phyloP scores from a whole-genome alignment of 1,284 basidiomycete genomes.

The Marasmius sp. region DNA sequence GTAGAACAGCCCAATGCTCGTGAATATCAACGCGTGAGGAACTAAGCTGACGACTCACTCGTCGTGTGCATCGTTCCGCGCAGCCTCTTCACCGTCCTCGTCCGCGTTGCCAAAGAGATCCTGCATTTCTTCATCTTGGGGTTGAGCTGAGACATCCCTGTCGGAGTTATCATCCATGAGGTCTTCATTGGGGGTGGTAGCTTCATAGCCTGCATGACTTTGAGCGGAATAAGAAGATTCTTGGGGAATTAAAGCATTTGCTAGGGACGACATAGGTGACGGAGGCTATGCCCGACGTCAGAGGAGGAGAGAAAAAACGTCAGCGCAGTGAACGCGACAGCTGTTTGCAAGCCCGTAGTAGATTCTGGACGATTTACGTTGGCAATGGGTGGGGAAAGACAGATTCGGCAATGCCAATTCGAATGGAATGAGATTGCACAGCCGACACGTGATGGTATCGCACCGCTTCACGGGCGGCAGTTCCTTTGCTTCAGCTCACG shows the following conservation, averaged over 20 bases:
- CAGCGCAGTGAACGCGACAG: neutral
- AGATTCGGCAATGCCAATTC: no score
- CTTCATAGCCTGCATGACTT: conserved; percentile 8
- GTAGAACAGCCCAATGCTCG: neutral
- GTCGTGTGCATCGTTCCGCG: conserved; percentile 23
- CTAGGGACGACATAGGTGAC: conserved; percentile 24
- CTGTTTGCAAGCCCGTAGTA: neutral
- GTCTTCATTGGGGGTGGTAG: conserved; percentile 33
- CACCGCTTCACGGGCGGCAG: neutral
- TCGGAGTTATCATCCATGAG: conserved; percentile 42
- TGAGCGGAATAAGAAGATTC: conserved; percentile 1
- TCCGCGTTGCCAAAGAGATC: conserved; percentile 77
- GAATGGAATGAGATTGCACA: neutral
- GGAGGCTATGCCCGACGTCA: neutral
- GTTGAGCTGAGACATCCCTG: conserved; percentile 29
- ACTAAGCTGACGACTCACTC: conserved; percentile 27
- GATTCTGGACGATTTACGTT: no score
- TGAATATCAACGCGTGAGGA: neutral
- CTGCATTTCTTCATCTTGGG: conserved; percentile 64
- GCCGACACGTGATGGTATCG: neutral
- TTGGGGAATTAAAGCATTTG: conserved; percentile 37
- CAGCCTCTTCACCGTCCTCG: conserved; percentile 34
- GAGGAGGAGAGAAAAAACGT: neutral
- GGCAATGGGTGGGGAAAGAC: no score
- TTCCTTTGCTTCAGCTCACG: neutral